Percentiles rank a stretch among this genome's conserved stretches.
Evolutionary conservation across 768 basidiomycete species (phyloP).

Genomic region (Suillus discolor): DNA sequence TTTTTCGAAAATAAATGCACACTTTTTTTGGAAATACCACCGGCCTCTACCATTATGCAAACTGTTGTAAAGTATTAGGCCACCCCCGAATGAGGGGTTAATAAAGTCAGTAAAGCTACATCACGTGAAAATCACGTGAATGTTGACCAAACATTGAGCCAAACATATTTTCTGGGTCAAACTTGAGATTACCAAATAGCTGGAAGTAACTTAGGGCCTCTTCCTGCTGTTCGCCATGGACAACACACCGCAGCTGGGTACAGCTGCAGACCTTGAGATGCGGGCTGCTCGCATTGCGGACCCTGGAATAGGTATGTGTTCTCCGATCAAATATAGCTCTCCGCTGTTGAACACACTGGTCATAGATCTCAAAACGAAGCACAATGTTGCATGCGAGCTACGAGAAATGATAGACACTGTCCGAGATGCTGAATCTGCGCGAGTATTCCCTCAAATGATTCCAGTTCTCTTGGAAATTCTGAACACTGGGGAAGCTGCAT

Average conservation of each 20-base stretch:
- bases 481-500: conserved; percentile 65
- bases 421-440: conserved; percentile 70
- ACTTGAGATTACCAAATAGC: neutral
- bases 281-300: conserved; percentile 75
- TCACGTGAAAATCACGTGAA: conserved; percentile 37
- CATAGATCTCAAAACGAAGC: conserved; percentile 71
- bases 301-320: conserved; percentile 62
- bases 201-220: neutral
- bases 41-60: too few species aligned
- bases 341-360: conserved; percentile 8
- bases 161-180: conserved; percentile 36
- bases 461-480: conserved; percentile 74
- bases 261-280: conserved; percentile 65
- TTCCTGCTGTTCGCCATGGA: conserved; percentile 36
- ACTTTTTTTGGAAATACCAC: too few species aligned
- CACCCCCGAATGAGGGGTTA: neutral
- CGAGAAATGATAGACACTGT: conserved; percentile 82
- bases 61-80: neutral
- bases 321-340: neutral
- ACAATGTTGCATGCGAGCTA: conserved; percentile 72
- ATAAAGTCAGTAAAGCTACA: neutral
- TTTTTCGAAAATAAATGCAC: too few species aligned
- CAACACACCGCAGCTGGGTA: conserved; percentile 43
- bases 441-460: conserved; percentile 72
- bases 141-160: conserved; percentile 29